Evolutionary conservation across 306 rosid species (phyloP).

Genomic region (Mimosa pudica): DNA sequence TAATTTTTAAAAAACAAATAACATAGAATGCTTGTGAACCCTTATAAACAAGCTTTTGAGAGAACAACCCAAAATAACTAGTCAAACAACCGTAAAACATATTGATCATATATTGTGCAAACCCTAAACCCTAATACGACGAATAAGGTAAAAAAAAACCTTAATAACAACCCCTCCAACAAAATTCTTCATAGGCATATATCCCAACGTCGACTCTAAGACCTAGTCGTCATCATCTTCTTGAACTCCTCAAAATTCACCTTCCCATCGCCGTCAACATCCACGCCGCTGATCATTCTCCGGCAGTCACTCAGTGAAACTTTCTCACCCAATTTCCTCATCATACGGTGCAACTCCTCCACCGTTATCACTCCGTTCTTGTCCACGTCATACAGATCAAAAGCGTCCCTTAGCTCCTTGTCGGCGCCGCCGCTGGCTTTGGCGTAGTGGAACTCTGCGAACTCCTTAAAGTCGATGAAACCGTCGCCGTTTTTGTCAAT

Average conservation of each 20-base stretch:
- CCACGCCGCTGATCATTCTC: conserved; percentile 63
- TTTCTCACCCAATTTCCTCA: conserved; percentile 59
- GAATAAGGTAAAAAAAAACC: too few species aligned
- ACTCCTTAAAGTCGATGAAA: background rate
- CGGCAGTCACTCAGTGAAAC: conserved; percentile 52
- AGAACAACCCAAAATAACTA: too few species aligned
- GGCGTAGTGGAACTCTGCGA: background rate
- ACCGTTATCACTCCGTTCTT: conserved; percentile 66
- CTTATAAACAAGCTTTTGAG: too few species aligned
- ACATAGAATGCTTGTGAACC: too few species aligned
- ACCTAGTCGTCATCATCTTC: conserved; percentile 68
- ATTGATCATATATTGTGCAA: too few species aligned
- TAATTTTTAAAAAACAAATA: too few species aligned
- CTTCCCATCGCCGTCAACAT: conserved; percentile 66
- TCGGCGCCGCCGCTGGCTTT: background rate
- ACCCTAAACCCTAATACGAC: too few species aligned
- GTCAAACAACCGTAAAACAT: too few species aligned
- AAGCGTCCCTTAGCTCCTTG: conserved; percentile 66
- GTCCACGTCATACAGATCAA: conserved; percentile 63
- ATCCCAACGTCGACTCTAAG: background rate
- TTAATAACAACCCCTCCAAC: too few species aligned
- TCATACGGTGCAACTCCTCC: conserved; percentile 57
- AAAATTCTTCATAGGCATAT: too few species aligned
- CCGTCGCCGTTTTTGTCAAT: background rate
- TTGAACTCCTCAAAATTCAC: conserved; percentile 77